Evolutionary conservation across 2,329 filamentous ascomycete genomes (phyloP).

Genomic region (Alternaria ventricosa): DNA sequence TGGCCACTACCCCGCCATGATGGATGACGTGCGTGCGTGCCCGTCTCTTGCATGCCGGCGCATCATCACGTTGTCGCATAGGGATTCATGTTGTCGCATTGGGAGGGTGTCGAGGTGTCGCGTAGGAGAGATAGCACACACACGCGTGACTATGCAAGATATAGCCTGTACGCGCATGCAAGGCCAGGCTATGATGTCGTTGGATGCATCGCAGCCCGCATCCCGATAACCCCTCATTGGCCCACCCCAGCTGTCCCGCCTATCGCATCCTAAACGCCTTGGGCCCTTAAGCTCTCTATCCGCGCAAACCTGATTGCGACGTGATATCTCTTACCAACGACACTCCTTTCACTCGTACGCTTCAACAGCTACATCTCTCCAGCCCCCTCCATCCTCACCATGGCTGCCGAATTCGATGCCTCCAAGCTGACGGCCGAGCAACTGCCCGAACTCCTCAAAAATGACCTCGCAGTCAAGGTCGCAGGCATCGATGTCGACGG

Average conservation of each 20-base stretch:
- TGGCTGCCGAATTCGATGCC: slow-evolving; percentile 23
- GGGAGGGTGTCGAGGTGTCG: slow-evolving; percentile 8
- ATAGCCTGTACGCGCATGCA: slow-evolving; percentile 13
- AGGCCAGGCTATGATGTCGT: slow-evolving; percentile 20
- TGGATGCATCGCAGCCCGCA: slow-evolving; percentile 12
- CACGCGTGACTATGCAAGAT: slow-evolving; percentile 12
- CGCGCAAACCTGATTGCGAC: slow-evolving; percentile 15
- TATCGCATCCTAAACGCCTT: slow-evolving; percentile 11
- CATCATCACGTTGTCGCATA: slow-evolving; percentile 26
- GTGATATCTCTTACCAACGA: neutral
- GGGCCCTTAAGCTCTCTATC: slow-evolving; percentile 5
- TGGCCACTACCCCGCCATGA: slow-evolving; percentile 28
- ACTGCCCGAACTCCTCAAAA: slow-evolving; percentile 69
- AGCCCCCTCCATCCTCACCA: slow-evolving; percentile 3
- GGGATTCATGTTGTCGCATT: slow-evolving; percentile 9
- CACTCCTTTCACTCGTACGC: neutral
- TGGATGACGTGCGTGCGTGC: slow-evolving; percentile 8
- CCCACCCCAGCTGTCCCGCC: slow-evolving; percentile 31
- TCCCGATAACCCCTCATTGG: slow-evolving; percentile 36
- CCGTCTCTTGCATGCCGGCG: slow-evolving; percentile 10
- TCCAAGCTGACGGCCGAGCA: slow-evolving; percentile 65
- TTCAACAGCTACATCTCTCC: neutral
- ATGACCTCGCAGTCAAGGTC: slow-evolving; percentile 83
- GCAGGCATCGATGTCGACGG: slow-evolving; percentile 89
- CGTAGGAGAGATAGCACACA: slow-evolving; percentile 7